Base-by-base conservation (phyloP, 768 basidiomycete species). In the Hypholoma sublateritium region DNA sequence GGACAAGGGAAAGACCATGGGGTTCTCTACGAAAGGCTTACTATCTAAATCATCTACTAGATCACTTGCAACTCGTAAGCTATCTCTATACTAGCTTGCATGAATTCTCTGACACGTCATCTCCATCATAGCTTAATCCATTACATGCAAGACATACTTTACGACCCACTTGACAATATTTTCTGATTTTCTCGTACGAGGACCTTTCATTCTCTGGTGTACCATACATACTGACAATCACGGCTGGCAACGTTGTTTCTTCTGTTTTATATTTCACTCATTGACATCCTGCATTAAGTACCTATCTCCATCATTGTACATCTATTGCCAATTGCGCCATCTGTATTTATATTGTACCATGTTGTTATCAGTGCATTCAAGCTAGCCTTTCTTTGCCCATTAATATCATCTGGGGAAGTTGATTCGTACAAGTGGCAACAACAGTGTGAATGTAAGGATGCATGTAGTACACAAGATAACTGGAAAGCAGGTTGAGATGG, bases 11-110 rank as follows among this genome's bases (percentile, higher is more conserved):
- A 57, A 43, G 50, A 64, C 65, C 28, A 32, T 5, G 28, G 28
- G 28, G 28, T 62, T 68, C 41, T 63, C 64, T 8, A 58, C 60
- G 42, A 68, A 59, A 51, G 55, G 61, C 36, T 42, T 65, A 12
- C 35, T 65, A 16, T 64, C 65, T 19, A 53, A 55, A 37, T 55
- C 46, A 22, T 62, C 65, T 21, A 63, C 49, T 44, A 48, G 60
- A 5, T 56, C 60, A 13, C 57, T 32, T 32, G 5, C 28, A 32
- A 32, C 28, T 32, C 5, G 28, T 32, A 32, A 32, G 28, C 9
- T 32, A 9, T 9, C 5, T 5, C 28, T 9, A 32, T 32, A 7
- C 28, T 32, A 9, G 28, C 28, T 32, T 32, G 5, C 28, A 32
- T 32, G 5, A 6, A 7, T 32, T 32, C 28, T 32, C 28, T 32